Percentiles rank a stretch among this genome's conserved stretches.
Evolutionary conservation across 2,329 filamentous ascomycete species (phyloP).

Genomic region (Pseudocercospora fuligena): DNA sequence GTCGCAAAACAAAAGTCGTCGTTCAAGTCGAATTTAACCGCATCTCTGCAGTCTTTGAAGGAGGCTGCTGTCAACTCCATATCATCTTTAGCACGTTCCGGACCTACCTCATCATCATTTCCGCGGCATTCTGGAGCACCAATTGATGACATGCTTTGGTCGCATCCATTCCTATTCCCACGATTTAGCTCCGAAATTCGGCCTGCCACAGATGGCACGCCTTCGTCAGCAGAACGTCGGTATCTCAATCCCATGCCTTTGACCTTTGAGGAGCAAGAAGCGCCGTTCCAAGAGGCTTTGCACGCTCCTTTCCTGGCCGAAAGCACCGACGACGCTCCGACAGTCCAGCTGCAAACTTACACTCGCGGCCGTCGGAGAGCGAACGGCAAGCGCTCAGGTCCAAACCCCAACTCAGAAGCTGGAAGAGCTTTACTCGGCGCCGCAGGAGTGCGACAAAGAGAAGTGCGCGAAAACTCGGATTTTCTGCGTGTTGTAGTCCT

Average conservation of each 20-base stretch:
- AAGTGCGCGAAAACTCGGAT: slow-evolving; percentile 66
- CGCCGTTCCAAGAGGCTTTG: slow-evolving; percentile 43
- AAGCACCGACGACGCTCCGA: slow-evolving; percentile 51
- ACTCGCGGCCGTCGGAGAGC: slow-evolving; percentile 40
- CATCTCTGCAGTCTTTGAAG: slow-evolving; percentile 65
- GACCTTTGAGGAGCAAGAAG: slow-evolving; percentile 45
- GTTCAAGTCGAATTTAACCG: slow-evolving; percentile 68
- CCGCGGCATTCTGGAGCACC: slow-evolving; percentile 23
- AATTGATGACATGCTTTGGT: slow-evolving; percentile 62
- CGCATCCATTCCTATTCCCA: slow-evolving; percentile 62
- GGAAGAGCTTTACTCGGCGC: slow-evolving; percentile 45
- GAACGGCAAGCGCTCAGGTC: slow-evolving; percentile 39
- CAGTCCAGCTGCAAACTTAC: slow-evolving; percentile 69
- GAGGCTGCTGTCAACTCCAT: slow-evolving; percentile 63
- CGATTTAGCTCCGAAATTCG: slow-evolving; percentile 65
- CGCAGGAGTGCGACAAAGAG: slow-evolving; percentile 58
- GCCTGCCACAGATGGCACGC: slow-evolving; percentile 58
- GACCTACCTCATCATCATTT: slow-evolving; percentile 22
- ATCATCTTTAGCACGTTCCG: slow-evolving; percentile 57
- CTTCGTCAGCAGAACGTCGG: slow-evolving; percentile 61
- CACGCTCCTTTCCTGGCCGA: slow-evolving; percentile 41
- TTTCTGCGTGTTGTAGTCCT: slow-evolving; percentile 68
- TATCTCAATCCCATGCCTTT: slow-evolving; percentile 63
- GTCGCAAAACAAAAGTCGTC: slow-evolving; percentile 52
- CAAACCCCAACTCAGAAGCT: slow-evolving; percentile 50